A percentile compares a stretch with the other conserved stretches of the same genome.
Conservation (phyloP, 768 basidiomycete species). For the Baorangia bicolor region DNA sequence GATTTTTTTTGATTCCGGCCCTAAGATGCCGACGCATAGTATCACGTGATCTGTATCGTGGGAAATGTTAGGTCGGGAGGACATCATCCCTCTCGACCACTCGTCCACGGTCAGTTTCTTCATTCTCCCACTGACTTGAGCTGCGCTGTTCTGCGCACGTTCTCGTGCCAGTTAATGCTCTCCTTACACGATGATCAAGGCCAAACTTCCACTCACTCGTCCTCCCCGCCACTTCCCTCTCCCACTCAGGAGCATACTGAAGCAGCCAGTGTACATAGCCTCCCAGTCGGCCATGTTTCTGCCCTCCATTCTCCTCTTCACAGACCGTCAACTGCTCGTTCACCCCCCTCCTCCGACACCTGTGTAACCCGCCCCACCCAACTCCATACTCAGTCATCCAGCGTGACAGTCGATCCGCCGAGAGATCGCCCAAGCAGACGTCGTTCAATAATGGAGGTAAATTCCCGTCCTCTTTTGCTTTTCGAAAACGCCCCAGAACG, state of each 20-base stretch:
- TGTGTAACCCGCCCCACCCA: background rate
- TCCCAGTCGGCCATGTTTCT: conserved; percentile 54
- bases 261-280: conserved; percentile 56
- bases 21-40: background rate
- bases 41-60: conserved; percentile 17
- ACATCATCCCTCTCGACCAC: background rate
- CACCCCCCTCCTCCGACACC: conserved; percentile 12
- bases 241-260: conserved; percentile 44
- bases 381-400: conserved; percentile 12
- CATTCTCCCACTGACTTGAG: conserved; percentile 6
- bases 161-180: background rate
- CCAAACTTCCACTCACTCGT: too few relatives aligned
- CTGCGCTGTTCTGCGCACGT: background rate
- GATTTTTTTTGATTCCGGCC: too few relatives aligned
- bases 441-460: conserved; percentile 61
- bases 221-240: too few relatives aligned
- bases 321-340: conserved; percentile 36
- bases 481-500: conserved; percentile 1
- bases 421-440: conserved; percentile 44
- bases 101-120: background rate
- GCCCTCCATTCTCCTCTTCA: conserved; percentile 35
- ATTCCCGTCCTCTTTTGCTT: conserved; percentile 3
- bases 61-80: conserved; percentile 7
- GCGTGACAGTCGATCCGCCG: conserved; percentile 19
- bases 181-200: too few relatives aligned